Base-by-base conservation (phyloP, 495 filamentous ascomycete genomes). In the Melanomma pulvis-pyrius region DNA sequence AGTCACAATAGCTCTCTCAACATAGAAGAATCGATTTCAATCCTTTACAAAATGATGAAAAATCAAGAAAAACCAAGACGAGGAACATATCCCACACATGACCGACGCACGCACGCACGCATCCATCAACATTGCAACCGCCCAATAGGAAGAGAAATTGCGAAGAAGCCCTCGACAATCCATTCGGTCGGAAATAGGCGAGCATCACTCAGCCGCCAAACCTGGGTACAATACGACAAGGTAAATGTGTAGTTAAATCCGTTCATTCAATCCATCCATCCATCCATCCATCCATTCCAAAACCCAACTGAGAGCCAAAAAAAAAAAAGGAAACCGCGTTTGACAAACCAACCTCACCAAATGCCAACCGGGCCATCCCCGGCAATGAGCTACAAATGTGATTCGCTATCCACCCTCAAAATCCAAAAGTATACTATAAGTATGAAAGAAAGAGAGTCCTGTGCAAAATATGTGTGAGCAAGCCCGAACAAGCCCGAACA, bases 341-440 rank as follows among this genome's bases (percentile, higher is more conserved):
- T 19, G 21, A 54, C 22, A 30, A 54, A 6, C 28, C 26, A 34
- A 32, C 51, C 17, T 32, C 30, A 24, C 11, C 51, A 54, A 24
- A 54, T 54, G 32, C 1, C 22, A 7, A 6, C 11, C 8, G 8
- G 25, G 1, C 25, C 22, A 51, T 25, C 21, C 51, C 26, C 17
- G 13, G 9, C 22, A 28, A 29, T 24, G 2, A 17, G 29, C 30
- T 19, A 54, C 29, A 54, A 32, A 32, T 4, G 17, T 29, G 51
- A 17, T 3, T 12, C 51, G 17, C 12, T 32, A 6, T 54, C 51
- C 51, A 5, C 28, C 25, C 5, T 15, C 6, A 54, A 54, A 54
- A 51, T 44, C 39, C 39, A 51, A 51, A 24, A 29, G 7, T 54
- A 29, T 54, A 54, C 51, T 34, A 26, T 26, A 54, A 19, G 28